phyloP scores from a whole-genome alignment of 257 asterid genomes.

The Leptodermis oblonga region DNA sequence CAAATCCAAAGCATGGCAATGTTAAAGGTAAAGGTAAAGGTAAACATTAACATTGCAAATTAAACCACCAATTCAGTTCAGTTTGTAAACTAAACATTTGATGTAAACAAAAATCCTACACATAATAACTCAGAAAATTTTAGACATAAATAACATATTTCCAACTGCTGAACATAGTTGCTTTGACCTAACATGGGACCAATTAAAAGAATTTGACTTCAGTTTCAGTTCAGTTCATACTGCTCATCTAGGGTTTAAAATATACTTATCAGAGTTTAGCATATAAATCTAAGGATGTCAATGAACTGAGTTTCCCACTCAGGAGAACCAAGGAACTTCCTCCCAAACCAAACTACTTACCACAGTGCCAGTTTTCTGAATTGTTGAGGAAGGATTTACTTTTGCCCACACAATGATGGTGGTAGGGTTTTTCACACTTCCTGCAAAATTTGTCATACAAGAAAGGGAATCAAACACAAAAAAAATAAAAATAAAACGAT shows the following conservation, averaged over 20 bases:
- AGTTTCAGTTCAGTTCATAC: too few species aligned
- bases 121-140: slow-evolving; percentile 18
- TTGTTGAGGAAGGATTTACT: too few species aligned
- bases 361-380: too few species aligned
- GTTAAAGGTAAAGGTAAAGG: slow-evolving; percentile 3
- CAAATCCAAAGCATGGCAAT: background rate
- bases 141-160: slow-evolving; percentile 14
- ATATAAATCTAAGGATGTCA: slow-evolving; percentile 6
- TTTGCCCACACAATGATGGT: too few species aligned
- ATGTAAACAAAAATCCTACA: slow-evolving; percentile 11
- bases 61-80: slow-evolving; percentile 3
- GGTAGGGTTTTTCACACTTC: too few species aligned
- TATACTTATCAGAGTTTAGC: too few species aligned
- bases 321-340: slow-evolving; percentile 6
- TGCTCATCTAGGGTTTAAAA: background rate
- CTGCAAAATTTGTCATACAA: too few species aligned
- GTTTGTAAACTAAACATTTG: slow-evolving; percentile 15
- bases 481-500: too few species aligned
- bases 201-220: slow-evolving; percentile 14
- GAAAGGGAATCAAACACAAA: too few species aligned
- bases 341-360: background rate
- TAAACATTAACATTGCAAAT: slow-evolving; percentile 12
- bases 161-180: slow-evolving; percentile 16
- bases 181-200: slow-evolving; percentile 10
- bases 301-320: slow-evolving; percentile 4